Evolutionary conservation across 164 flowering plant genomes (phyloP).

Genomic region (Vitis amurensis): DNA sequence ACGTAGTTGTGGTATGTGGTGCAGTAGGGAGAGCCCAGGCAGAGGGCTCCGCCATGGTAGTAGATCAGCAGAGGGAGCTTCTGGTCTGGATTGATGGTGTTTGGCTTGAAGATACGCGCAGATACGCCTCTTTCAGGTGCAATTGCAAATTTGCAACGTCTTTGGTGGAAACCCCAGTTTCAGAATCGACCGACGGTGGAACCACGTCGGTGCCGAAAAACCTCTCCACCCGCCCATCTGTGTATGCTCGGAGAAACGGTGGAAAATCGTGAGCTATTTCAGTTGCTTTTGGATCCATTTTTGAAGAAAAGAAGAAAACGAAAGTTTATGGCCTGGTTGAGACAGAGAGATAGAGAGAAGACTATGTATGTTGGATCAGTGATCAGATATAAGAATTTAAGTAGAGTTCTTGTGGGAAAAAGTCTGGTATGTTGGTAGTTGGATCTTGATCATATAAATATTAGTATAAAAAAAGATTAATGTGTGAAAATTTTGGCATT

Average conservation of each 20-base stretch:
- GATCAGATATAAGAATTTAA: no score
- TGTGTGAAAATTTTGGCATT: no score
- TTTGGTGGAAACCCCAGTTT: conserved; percentile 2
- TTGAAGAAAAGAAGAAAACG: no score
- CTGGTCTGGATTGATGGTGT: neutral
- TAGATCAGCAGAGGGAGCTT: conserved; percentile 18
- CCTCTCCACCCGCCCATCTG: conserved; percentile 6
- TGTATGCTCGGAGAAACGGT: conserved; percentile 11
- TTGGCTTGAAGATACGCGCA: conserved; percentile 4
- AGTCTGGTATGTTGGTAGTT: no score
- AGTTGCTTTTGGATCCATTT: neutral
- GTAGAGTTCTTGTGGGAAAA: no score
- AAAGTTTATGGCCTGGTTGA: neutral
- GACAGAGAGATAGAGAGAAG: no score
- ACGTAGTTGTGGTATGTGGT: conserved; percentile 7
- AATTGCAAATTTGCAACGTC: neutral
- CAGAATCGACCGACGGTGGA: neutral
- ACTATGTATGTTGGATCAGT: no score
- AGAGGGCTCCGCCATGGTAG: conserved; percentile 19
- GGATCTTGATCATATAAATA: no score
- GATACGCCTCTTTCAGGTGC: neutral
- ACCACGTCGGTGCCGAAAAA: neutral
- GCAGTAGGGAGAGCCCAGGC: neutral
- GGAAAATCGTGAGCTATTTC: conserved; percentile 7
- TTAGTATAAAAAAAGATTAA: no score